These are phyloP conservation scores for Rubroboletus pulcherrimus DNA, from an alignment of 768 basidiomycete genomes.

Conservation along the genomic window DNA sequence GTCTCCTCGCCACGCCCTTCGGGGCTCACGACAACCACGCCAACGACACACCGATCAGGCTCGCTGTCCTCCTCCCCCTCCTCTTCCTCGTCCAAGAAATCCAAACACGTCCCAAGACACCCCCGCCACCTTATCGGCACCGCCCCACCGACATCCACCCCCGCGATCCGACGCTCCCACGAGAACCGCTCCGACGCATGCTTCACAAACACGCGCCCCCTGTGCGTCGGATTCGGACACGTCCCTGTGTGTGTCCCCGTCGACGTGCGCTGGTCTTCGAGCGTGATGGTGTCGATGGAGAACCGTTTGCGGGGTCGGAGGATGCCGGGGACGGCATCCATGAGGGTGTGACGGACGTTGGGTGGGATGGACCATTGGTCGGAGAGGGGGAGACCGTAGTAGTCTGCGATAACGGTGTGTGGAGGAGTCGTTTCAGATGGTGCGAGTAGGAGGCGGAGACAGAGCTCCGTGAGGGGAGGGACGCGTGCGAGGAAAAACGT, in stretches of 20 bases:
- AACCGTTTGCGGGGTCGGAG: slow-evolving; percentile 23
- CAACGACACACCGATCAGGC: neutral
- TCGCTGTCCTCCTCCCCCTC: neutral
- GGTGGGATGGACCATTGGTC: slow-evolving; percentile 27
- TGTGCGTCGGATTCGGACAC: slow-evolving; percentile 41
- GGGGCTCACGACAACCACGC: neutral
- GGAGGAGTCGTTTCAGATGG: slow-evolving; percentile 12
- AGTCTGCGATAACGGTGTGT: slow-evolving; percentile 17
- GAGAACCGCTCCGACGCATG: slow-evolving; percentile 61
- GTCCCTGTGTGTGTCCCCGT: slow-evolving; percentile 27
- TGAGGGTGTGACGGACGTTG: slow-evolving; percentile 23
- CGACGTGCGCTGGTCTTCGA: neutral
- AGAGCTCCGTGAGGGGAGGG: slow-evolving; percentile 36
- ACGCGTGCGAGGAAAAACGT: slow-evolving; percentile 18
- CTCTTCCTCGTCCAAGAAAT: slow-evolving; percentile 44
- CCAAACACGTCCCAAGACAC: slow-evolving; percentile 59
- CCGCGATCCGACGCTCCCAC: slow-evolving; percentile 58
- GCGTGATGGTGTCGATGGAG: slow-evolving; percentile 6
- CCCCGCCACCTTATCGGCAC: slow-evolving; percentile 70
- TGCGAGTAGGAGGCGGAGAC: slow-evolving; percentile 36
- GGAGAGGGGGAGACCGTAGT: slow-evolving; percentile 31
- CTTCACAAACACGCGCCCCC: slow-evolving; percentile 42
- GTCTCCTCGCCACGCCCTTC: neutral
- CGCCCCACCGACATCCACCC: slow-evolving; percentile 45
- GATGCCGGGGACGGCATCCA: slow-evolving; percentile 28